These are phyloP conservation scores for Hymenoscyphus infarciens DNA, from an alignment of 2,329 filamentous ascomycete species.

Conservation along the genomic window DNA sequence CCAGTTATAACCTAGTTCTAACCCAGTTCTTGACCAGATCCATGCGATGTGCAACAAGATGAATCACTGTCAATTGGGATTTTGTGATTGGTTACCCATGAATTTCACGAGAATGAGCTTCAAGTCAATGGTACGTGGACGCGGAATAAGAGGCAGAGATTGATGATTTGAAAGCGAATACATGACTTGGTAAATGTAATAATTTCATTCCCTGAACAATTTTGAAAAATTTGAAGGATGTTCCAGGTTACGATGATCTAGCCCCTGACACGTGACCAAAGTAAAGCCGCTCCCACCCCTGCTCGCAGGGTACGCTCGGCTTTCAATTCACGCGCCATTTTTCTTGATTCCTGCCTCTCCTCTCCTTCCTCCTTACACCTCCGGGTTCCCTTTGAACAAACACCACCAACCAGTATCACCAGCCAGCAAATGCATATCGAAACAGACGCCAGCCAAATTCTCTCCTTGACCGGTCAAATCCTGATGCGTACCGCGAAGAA, in stretches of 20 bases:
- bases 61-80: not conserved
- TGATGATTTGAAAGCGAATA: too few species aligned
- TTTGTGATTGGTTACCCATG: not conserved
- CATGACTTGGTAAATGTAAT: too few species aligned
- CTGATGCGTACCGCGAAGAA: constrained; percentile 34
- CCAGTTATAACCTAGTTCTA: not conserved
- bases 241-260: not conserved
- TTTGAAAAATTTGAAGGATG: not conserved
- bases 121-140: not conserved
- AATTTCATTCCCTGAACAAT: too few species aligned
- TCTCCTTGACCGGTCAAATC: constrained; percentile 22
- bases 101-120: not conserved
- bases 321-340: not conserved
- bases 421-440: constrained; percentile 36
- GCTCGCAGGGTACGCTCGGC: not conserved
- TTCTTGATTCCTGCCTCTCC: constrained; percentile 8
- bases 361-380: constrained; percentile 25
- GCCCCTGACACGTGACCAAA: not conserved
- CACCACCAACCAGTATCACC: constrained; percentile 10
- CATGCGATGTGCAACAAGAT: not conserved
- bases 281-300: not conserved
- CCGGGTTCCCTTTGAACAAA: constrained; percentile 21
- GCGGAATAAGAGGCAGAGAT: not conserved
- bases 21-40: constrained; percentile 1
- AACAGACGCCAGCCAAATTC: constrained; percentile 22